These are phyloP conservation scores for Alnus rubra DNA, from an alignment of 306 rosid species.

Conservation along the genomic window DNA sequence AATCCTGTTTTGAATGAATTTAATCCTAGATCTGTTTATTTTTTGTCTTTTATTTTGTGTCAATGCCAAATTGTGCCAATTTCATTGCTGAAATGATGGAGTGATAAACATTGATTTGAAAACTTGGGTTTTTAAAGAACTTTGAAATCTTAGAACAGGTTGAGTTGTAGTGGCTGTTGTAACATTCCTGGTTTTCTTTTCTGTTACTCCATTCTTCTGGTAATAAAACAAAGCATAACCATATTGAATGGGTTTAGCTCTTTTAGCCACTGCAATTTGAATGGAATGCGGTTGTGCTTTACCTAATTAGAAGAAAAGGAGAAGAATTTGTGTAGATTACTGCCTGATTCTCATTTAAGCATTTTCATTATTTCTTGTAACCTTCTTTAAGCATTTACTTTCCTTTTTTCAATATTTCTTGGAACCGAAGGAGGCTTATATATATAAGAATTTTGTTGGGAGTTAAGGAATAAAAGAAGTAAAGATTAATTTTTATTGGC, in stretches of 20 bases:
- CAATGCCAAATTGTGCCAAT: not conserved
- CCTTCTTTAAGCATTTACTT: slow-evolving; percentile 13
- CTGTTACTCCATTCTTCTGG: not conserved
- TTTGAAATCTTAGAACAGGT: not conserved
- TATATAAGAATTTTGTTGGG: not conserved
- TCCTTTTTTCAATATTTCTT: not conserved
- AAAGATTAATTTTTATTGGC: not conserved
- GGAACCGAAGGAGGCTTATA: not conserved
- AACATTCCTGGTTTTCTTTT: not conserved
- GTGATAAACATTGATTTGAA: not conserved
- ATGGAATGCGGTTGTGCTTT: not conserved
- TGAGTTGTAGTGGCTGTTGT: not conserved
- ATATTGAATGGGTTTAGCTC: too few relatives aligned
- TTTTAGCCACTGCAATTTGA: too few relatives aligned
- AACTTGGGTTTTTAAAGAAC: not conserved
- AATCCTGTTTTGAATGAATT: not conserved
- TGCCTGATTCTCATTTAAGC: not conserved
- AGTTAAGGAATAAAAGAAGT: slow-evolving; percentile 1
- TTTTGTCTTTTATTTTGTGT: not conserved
- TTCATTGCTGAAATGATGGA: not conserved
- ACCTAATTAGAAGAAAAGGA: not conserved
- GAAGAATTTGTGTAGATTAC: not conserved
- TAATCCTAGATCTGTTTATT: not conserved
- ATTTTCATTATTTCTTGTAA: not conserved
- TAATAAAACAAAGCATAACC: not conserved